Evolutionary conservation across 768 basidiomycete genomes (phyloP), one percentile per base, ranked within the genome.

Genomic region (Solioccasus polychromus): DNA sequence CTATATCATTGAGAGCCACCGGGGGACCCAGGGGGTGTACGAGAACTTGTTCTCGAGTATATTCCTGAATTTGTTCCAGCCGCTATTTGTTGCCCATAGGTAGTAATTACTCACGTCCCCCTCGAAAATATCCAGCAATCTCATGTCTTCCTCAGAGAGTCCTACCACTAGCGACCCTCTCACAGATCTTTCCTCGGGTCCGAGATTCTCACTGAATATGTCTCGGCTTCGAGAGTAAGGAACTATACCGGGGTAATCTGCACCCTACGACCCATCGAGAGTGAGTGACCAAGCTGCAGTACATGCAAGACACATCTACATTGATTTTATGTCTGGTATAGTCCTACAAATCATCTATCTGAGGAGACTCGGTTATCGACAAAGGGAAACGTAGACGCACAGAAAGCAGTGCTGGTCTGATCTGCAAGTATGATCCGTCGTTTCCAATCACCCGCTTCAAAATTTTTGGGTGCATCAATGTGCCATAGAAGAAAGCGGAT

Each of bases 401-500:
- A 58, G 78, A 69, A 8, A 96, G 63, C 7, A 93, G 60, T 5
- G 91, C 92, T 30, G 88, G 83, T 50, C 82, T 81, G 35, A 88
- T 76, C 42, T 78, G 60, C 3, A 95, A 72, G 50, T 82, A 71
- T 8, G 68, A 55, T 8, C 85, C 88, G 35, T 81, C 71, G 55
- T 88, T 82, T 7, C 73, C 73, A 35, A 96, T 80, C 7, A 96
- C 92, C 17, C 83, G 71, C 46, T 72, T 77, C 30, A 96, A 70
- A 57, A 97, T 86, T 39, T 78, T 78, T 6, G 92, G 92, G 57
- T 93, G 90, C 75, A 94, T 82, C 18, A 97, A 71, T 0, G 90
- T 95, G 11, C 94, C 94, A 65, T 94, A 92, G 71, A 92, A 88
- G 66, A 93, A 94, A 15, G 83, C 83, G 20, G 70, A 67, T 50